Base-by-base conservation (phyloP, 495 filamentous ascomycete genomes). In the Xylaria telfairii region DNA sequence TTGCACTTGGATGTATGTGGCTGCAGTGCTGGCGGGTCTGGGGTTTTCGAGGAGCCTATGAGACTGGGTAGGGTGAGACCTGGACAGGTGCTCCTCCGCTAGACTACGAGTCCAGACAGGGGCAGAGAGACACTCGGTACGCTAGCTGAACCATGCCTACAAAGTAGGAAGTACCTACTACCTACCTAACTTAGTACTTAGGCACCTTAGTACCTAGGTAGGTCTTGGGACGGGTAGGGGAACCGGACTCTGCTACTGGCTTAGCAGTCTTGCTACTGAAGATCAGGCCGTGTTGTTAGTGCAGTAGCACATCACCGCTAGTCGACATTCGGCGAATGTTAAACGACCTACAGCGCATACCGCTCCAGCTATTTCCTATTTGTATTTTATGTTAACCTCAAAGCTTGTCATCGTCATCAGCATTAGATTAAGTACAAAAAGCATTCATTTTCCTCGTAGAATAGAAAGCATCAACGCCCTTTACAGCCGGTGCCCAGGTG, bases 1-100 rank as follows among this genome's bases (percentile, higher is more conserved):
- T 39, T 49, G 47, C 68, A 42, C 37, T 39, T 49, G 64, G 44
- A n/a, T n/a, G n/a, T n/a, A n/a, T n/a, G n/a, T n/a, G 59, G 63
- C 21, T 26, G 26, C 63, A 51, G 19, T 26, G 19, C 8, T 4
- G 19, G 44, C 44, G 10, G 12, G 51, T 17, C 51, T 54, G 24
- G n/a, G 6, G 39, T 12, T 41, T 41, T 41, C 12, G 4, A 9
- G 39, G 39, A 41, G 39, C 39, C 39, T 41, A 41, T 41, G 39
- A 41, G 39, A 5, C 10, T 54, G 30, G 30, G 32, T 28, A 28
- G 21, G 7, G 21, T 53, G 44, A 54, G 51, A 54, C 51, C 26
- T 30, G 26, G 51, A 13, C 24, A 12, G 51, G 17, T 54, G 24
- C 8, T 37, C 34, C 4, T 37, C 34, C 4, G 4, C 34, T 37